Evolutionary conservation across 371 early-diverging fungal species (phyloP).

Genomic region (Dichotomocladium elegans): DNA sequence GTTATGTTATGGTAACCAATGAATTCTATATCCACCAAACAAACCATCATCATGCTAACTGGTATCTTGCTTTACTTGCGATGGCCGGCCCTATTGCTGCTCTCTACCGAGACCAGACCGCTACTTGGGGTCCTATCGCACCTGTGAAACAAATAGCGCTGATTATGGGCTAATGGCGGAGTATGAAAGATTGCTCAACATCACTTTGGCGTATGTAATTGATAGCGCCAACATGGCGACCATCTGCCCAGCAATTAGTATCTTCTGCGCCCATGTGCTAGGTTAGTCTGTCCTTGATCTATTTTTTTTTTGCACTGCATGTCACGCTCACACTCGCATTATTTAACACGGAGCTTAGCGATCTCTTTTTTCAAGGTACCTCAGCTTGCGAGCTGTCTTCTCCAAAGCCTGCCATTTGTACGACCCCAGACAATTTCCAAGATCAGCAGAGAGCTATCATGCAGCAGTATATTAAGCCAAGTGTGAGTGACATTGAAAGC

Average conservation of each 20-base stretch:
- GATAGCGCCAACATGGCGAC: slow-evolving; percentile 39
- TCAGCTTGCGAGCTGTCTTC: slow-evolving; percentile 40
- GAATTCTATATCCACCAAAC: not conserved
- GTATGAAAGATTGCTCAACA: slow-evolving; percentile 17
- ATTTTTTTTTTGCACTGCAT: not conserved
- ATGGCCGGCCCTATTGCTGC: not conserved
- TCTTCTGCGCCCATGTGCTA: slow-evolving; percentile 49
- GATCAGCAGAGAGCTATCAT: slow-evolving; percentile 33
- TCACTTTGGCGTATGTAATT: slow-evolving; percentile 41
- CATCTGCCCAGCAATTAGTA: slow-evolving; percentile 46
- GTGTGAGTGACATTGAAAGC: too few species aligned
- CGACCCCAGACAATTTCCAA: slow-evolving; percentile 33
- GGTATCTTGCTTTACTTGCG: too few species aligned
- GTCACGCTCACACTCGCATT: too few species aligned
- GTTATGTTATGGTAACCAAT: slow-evolving; percentile 7
- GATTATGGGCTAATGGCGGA: not conserved
- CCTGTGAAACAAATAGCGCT: slow-evolving; percentile 3
- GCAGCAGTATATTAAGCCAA: too few species aligned
- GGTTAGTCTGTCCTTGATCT: slow-evolving; percentile 13
- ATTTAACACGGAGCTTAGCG: too few species aligned
- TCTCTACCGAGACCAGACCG: not conserved
- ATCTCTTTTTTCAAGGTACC: slow-evolving; percentile 59
- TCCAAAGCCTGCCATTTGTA: slow-evolving; percentile 35
- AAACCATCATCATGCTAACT: not conserved
- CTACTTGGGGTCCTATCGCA: not conserved